A percentile compares a stretch with the other conserved stretches of the same genome.
phyloP scores from a whole-genome alignment of 805 yeast species.

The Brettanomyces anomalus region DNA sequence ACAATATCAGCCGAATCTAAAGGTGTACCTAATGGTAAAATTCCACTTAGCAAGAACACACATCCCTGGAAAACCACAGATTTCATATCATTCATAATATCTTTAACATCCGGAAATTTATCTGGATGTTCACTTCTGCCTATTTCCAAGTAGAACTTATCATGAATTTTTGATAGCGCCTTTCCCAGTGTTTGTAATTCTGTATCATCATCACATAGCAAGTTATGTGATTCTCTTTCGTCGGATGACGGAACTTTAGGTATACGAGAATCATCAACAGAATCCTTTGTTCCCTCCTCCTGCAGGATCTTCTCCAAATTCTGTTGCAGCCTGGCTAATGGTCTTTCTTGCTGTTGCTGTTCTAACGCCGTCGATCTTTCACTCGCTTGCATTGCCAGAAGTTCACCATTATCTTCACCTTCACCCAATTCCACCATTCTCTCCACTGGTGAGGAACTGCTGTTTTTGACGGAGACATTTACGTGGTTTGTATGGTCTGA shows the following conservation, averaged over 20 bases:
- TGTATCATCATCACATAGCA: constrained; percentile 70
- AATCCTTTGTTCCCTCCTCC: constrained; percentile 19
- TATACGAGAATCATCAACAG: constrained; percentile 1
- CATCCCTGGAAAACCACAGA: constrained; percentile 55
- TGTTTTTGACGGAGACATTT: constrained; percentile 13
- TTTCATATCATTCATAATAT: constrained; percentile 72
- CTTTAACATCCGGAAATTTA: constrained; percentile 49
- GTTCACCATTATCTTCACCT: constrained; percentile 39
- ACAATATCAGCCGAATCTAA: constrained; percentile 78
- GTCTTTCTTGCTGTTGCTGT: constrained; percentile 74
- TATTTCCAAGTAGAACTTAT: constrained; percentile 48
- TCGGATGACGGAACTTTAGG: neutral
- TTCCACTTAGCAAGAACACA: constrained; percentile 73
- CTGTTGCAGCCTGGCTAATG: constrained; percentile 74
- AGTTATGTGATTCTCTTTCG: constrained; percentile 30
- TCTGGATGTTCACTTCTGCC: constrained; percentile 20
- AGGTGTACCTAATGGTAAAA: constrained; percentile 76
- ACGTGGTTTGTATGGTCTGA: constrained; percentile 1
- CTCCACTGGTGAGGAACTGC: constrained; percentile 37
- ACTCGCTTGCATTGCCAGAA: constrained; percentile 47
- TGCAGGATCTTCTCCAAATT: constrained; percentile 47
- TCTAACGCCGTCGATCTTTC: constrained; percentile 66
- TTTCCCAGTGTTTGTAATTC: constrained; percentile 59
- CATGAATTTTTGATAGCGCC: constrained; percentile 58
- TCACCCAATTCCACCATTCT: constrained; percentile 39